Conservation (phyloP, 2,329 filamentous ascomycete genomes). For the Fusarium avenaceum region DNA sequence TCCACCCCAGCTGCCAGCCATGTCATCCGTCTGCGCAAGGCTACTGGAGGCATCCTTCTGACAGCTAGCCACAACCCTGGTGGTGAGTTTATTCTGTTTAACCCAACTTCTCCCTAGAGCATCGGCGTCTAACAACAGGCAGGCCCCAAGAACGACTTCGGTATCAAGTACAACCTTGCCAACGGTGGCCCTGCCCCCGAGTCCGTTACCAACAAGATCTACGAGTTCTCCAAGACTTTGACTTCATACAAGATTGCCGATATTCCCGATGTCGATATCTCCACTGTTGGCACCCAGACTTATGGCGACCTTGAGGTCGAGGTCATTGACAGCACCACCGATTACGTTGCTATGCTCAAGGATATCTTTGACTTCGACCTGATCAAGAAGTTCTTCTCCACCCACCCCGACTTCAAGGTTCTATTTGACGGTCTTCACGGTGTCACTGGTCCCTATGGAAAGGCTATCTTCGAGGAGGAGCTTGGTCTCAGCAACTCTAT, state of each 20-base stretch:
- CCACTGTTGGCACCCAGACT: constrained; percentile 83
- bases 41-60: constrained; percentile 95
- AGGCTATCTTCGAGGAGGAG: constrained; percentile 94
- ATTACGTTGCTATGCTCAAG: constrained; percentile 96
- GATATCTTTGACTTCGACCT: constrained; percentile 98
- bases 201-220: constrained; percentile 98
- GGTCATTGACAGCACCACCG: constrained; percentile 90
- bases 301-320: constrained; percentile 93
- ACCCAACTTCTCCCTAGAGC: neutral
- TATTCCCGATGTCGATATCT: constrained; percentile 87
- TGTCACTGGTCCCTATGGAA: constrained; percentile 95
- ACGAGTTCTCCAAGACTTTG: constrained; percentile 88
- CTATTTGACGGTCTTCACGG: constrained; percentile 95
- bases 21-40: constrained; percentile 92
- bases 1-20: constrained; percentile 97
- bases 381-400: constrained; percentile 92
- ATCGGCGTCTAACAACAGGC: constrained; percentile 15
- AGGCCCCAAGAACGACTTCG: constrained; percentile 96
- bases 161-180: constrained; percentile 99
- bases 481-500: constrained; percentile 83
- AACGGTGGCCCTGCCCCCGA: constrained; percentile 97
- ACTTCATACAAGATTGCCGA: constrained; percentile 92
- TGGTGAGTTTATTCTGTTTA: constrained; percentile 68
- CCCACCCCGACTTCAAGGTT: constrained; percentile 93
- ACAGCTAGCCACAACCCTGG: constrained; percentile 99